Evolutionary conservation across 148 eudicot genomes (phyloP).

Genomic region (Rheum nobile): DNA sequence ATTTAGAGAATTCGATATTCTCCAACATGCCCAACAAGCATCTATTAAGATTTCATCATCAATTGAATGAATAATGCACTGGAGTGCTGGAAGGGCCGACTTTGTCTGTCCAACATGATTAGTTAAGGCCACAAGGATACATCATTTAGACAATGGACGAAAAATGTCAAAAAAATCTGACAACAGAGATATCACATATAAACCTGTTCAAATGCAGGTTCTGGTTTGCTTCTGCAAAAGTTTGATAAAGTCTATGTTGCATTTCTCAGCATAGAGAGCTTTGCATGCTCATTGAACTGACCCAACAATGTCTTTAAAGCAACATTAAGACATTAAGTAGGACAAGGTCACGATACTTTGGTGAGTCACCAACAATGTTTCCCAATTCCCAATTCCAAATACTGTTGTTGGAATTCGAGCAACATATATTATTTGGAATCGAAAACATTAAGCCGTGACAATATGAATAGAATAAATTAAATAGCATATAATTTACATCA

Average conservation of each 20-base stretch:
- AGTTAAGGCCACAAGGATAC: neutral
- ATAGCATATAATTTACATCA: no score
- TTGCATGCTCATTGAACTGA: constrained; percentile 64
- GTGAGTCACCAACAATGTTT: constrained; percentile 85
- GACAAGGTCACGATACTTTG: constrained; percentile 85
- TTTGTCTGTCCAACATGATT: constrained; percentile 33
- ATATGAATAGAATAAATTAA: no score
- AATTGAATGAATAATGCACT: constrained; percentile 56
- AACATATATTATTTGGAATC: no score
- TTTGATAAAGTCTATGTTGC: constrained; percentile 93
- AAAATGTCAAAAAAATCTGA: neutral
- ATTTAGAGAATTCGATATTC: no score
- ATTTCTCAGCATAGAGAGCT: constrained; percentile 71
- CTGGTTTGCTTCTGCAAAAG: constrained; percentile 88
- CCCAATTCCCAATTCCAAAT: constrained; percentile 98
- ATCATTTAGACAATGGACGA: neutral
- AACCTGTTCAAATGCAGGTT: constrained; percentile 76
- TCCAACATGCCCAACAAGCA: constrained; percentile 89
- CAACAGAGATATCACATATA: neutral
- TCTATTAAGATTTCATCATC: constrained; percentile 82
- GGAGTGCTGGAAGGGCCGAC: constrained; percentile 72
- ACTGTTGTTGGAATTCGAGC: no score
- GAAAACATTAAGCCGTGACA: no score
- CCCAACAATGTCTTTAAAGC: constrained; percentile 58
- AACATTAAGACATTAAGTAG: constrained; percentile 55